These are phyloP conservation scores for Grigorovia yakushimaensis DNA, from an alignment of 805 yeast genomes.

Conservation along the genomic window DNA sequence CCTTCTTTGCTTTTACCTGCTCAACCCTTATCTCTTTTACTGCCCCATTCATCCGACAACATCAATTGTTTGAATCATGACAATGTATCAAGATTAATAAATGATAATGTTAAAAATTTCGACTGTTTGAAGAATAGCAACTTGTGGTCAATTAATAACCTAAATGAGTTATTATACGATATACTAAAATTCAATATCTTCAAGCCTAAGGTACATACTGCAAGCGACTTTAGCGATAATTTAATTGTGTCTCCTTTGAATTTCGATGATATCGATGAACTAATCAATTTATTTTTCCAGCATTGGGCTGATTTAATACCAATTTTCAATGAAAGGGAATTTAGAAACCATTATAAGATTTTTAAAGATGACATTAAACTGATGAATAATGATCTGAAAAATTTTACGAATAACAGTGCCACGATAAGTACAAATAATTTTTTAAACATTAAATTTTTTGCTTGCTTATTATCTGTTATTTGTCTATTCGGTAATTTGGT, in stretches of 20 bases:
- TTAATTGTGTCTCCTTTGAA: conserved; percentile 4
- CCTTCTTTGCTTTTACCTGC: neutral
- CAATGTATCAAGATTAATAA: neutral
- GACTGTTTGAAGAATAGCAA: conserved; percentile 13
- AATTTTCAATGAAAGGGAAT: conserved; percentile 57
- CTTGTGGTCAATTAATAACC: conserved; percentile 23
- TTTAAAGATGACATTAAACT: conserved; percentile 11
- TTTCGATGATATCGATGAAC: conserved; percentile 42
- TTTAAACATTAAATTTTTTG: conserved; percentile 24
- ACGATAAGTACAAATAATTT: conserved; percentile 1
- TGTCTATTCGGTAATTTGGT: conserved; percentile 25
- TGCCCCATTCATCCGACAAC: neutral
- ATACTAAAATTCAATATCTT: conserved; percentile 17
- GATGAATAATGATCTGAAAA: conserved; percentile 3
- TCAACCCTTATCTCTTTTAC: neutral
- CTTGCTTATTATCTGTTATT: conserved; percentile 18
- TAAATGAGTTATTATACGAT: conserved; percentile 14
- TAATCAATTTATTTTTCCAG: conserved; percentile 58
- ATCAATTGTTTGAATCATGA: neutral
- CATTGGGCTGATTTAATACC: conserved; percentile 72
- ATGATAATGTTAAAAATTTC: conserved; percentile 7
- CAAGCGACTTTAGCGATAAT: neutral
- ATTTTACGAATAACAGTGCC: neutral
- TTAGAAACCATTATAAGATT: conserved; percentile 44
- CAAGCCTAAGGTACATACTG: neutral